Base-by-base conservation (phyloP, 1,284 basidiomycete species). In the Salmacisia buchloeana region DNA sequence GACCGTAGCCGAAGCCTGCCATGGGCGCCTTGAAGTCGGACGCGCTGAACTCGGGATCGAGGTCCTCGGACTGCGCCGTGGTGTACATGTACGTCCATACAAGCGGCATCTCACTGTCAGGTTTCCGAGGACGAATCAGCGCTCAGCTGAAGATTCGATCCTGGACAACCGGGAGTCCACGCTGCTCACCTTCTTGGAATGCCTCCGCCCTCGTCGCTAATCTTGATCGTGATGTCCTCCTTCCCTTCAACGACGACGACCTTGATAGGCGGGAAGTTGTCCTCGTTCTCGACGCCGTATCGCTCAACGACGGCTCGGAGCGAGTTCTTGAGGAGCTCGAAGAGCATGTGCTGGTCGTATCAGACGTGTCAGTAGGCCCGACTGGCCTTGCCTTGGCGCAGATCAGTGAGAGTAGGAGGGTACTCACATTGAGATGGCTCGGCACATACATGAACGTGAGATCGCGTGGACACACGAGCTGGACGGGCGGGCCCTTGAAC, bases 51-150 rank as follows among this genome's bases (percentile, higher is more conserved):
- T 94, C 83, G 76, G 89, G 88, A 71, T 92, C 91, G 46, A 97
- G 85, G 33, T 86, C 88, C 80, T 92, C 89, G 2, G 87, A 87
- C 60, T 91, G 89, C 87, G 97, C 97, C 1, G 96, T 99, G 36
- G 96, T 98, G 80, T 98, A 98, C 80, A 84, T 94, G 81, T 94
- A 98, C 64, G 94, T 97, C 94, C 94, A 98, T 60, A 97, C 96
- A 60, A 96, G 84, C 3, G 92, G 91, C 35, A 97, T 89, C 0
- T 93, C 94, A 73, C 90, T 77, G 49, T n/a, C 12, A 43, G 23
- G 18, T 6, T 29, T n/a, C n/a, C n/a, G n/a, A n/a, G n/a, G n/a
- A n/a, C n/a, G n/a, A n/a, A n/a, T n/a, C n/a, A n/a, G n/a, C n/a
- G n/a, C n/a, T n/a, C n/a, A n/a, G n/a, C n/a, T n/a, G n/a, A n/a